phyloP scores from a whole-genome alignment of 768 basidiomycete genomes.

The Rhodotorula taiwanensis region DNA sequence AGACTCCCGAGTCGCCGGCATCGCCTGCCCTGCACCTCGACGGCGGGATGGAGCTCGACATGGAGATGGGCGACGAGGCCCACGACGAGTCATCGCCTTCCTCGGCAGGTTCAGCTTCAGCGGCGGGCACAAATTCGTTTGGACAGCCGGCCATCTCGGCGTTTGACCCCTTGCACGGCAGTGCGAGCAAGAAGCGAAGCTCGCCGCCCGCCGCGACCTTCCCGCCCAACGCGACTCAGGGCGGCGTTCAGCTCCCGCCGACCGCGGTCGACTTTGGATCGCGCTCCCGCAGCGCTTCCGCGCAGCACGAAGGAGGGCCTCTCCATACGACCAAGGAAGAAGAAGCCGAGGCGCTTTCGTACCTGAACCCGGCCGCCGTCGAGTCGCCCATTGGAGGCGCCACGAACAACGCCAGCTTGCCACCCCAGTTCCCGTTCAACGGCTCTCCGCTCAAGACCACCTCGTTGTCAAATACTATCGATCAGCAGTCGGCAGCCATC shows the following conservation, averaged over 20 bases:
- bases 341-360: background rate
- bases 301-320: conserved; percentile 2
- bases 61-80: conserved; percentile 36
- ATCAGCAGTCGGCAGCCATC: no score
- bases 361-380: conserved; percentile 12
- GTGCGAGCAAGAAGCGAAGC: conserved; percentile 18
- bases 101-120: conserved; percentile 14
- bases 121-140: conserved; percentile 1
- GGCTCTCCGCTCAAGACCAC: no score
- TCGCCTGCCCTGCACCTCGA: conserved; percentile 38
- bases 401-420: no score
- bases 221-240: conserved; percentile 1
- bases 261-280: conserved; percentile 26
- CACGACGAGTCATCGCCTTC: conserved; percentile 14
- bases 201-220: conserved; percentile 6
- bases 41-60: conserved; percentile 37
- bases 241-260: conserved; percentile 1
- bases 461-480: no score
- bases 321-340: conserved; percentile 10
- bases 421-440: no score
- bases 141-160: conserved; percentile 7
- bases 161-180: conserved; percentile 13
- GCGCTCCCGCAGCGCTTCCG: no score
- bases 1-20: conserved; percentile 41
- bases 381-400: no score